Conservation (phyloP, 805 yeast genomes). For the Yueomyces sp. region DNA sequence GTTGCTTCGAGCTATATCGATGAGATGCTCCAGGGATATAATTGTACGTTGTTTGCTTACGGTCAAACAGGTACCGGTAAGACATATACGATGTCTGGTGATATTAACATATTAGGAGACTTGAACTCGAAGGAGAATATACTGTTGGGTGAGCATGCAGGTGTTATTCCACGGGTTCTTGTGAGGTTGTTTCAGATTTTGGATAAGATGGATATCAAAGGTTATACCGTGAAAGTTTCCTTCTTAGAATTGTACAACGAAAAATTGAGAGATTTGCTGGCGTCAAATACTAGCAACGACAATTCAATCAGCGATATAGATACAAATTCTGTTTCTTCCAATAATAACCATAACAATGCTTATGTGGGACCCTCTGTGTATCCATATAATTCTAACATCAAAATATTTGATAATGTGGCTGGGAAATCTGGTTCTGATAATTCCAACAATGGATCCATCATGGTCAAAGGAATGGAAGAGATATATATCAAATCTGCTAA, state of each 20-base stretch:
- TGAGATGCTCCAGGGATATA: constrained; percentile 61
- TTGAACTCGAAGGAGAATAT: constrained; percentile 14
- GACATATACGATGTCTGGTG: constrained; percentile 65
- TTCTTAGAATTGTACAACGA: constrained; percentile 78
- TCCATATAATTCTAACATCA: not conserved
- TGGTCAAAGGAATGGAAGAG: constrained; percentile 47
- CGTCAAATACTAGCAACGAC: constrained; percentile 4
- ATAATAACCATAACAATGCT: constrained; percentile 1
- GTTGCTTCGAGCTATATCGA: constrained; percentile 43
- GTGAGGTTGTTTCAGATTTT: constrained; percentile 41
- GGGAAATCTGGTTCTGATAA: not conserved
- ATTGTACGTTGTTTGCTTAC: constrained; percentile 71
- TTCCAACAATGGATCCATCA: constrained; percentile 22
- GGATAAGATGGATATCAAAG: constrained; percentile 27
- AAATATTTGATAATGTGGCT: not conserved
- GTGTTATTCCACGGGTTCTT: constrained; percentile 49
- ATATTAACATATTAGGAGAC: constrained; percentile 31
- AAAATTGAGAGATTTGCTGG: constrained; percentile 54
- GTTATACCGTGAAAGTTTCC: constrained; percentile 53
- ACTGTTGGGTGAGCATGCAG: constrained; percentile 34
- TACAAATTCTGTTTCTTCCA: not conserved
- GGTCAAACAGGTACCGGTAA: constrained; percentile 88
- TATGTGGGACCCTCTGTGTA: not conserved
- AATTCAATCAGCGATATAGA: not conserved
- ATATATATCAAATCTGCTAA: constrained; percentile 33